Conservation (phyloP, 257 asterid genomes). For the Echites panduratus region DNA sequence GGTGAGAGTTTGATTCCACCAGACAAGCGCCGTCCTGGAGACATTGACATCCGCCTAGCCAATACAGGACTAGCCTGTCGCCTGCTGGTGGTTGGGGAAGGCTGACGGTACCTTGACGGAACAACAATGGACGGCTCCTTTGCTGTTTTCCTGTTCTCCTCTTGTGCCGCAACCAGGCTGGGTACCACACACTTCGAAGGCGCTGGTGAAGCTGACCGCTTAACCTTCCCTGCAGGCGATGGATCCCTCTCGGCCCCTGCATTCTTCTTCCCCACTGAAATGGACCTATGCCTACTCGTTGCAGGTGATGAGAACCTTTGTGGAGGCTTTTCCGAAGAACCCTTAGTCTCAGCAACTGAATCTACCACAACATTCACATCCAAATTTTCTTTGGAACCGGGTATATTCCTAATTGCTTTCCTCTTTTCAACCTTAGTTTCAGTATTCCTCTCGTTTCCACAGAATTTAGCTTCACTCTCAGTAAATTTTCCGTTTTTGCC, state of each 20-base stretch:
- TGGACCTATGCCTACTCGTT: conserved; percentile 51
- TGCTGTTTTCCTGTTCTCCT: conserved; percentile 64
- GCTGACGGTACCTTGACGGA: conserved; percentile 91
- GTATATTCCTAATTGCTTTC: conserved; percentile 29
- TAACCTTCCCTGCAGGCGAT: conserved; percentile 68
- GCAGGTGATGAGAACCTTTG: conserved; percentile 77
- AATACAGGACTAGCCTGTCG: conserved; percentile 75
- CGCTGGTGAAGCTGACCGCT: conserved; percentile 81
- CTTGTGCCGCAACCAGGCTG: conserved; percentile 73
- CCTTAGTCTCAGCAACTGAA: conserved; percentile 10
- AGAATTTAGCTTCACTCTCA: conserved; percentile 28
- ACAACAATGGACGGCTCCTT: conserved; percentile 82
- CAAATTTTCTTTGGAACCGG: conserved; percentile 56
- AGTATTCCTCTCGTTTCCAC: background rate
- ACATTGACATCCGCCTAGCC: conserved; percentile 73
- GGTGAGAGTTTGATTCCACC: conserved; percentile 66
- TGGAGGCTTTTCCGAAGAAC: conserved; percentile 37
- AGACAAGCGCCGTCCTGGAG: conserved; percentile 78
- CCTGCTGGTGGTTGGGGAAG: conserved; percentile 64
- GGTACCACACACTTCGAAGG: conserved; percentile 91
- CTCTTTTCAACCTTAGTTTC: conserved; percentile 17
- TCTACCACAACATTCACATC: conserved; percentile 28
- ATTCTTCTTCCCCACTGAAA: conserved; percentile 51
- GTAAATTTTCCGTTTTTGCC: conserved; percentile 31
- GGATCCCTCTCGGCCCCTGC: conserved; percentile 65